Percentiles rank a stretch among this genome's conserved stretches.
phyloP scores from a whole-genome alignment of 768 basidiomycete species.

The Tylopilus rubrobrunneus region DNA sequence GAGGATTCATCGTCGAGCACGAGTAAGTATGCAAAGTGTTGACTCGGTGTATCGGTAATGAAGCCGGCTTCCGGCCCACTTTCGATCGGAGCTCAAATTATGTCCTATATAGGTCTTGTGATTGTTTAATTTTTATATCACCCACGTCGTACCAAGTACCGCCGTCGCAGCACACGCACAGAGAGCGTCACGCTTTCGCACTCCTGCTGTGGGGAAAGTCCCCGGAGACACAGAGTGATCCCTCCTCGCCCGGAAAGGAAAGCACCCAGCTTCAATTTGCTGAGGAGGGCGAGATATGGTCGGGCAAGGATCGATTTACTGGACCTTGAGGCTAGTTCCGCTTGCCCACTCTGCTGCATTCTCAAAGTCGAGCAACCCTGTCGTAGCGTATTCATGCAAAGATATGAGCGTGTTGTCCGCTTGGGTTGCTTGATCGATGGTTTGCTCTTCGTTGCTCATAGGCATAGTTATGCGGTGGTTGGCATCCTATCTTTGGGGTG shows the following conservation, averaged over 20 bases:
- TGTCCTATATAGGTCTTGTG: constrained; percentile 5
- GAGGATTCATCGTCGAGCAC: constrained; percentile 17
- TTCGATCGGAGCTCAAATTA: constrained; percentile 23
- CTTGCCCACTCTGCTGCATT: constrained; percentile 58
- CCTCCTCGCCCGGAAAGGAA: constrained; percentile 58
- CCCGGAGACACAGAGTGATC: constrained; percentile 78
- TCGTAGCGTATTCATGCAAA: constrained; percentile 54
- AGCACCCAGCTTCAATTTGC: constrained; percentile 71
- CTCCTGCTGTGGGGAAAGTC: constrained; percentile 88
- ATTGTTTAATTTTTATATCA: constrained; percentile 23
- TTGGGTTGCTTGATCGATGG: constrained; percentile 38
- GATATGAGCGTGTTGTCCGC: constrained; percentile 67
- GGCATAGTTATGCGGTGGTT: constrained; percentile 85
- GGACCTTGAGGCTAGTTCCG: constrained; percentile 32
- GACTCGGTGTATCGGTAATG: background rate
- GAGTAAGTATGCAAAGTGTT: background rate
- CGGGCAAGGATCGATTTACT: constrained; percentile 47
- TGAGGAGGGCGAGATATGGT: constrained; percentile 48
- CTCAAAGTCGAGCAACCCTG: constrained; percentile 34
- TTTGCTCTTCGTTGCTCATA: constrained; percentile 71
- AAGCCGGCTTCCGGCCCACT: background rate
- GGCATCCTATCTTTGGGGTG: constrained; percentile 31
- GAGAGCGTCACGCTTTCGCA: constrained; percentile 44
- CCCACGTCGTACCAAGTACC: constrained; percentile 68
- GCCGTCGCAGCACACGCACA: constrained; percentile 82